A percentile compares a stretch with the other conserved stretches of the same genome.
Evolutionary conservation across 2,329 filamentous ascomycete genomes (phyloP).

Genomic region (Epichloe sylvatica): DNA sequence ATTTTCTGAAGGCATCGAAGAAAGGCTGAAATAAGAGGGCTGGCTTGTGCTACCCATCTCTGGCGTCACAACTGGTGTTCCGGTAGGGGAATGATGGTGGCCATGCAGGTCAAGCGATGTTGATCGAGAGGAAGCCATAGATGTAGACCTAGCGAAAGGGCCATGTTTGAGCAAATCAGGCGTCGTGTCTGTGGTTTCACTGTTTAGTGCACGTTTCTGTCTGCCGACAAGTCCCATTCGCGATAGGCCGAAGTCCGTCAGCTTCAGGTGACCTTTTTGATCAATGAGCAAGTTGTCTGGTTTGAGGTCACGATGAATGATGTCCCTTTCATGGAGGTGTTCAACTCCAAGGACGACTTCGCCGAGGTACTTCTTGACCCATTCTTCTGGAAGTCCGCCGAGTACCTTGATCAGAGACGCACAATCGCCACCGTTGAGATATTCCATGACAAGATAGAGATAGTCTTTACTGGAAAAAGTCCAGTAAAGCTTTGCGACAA

Average conservation of each 20-base stretch:
- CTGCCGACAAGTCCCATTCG: constrained; percentile 94
- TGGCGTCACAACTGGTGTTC: constrained; percentile 78
- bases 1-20: constrained; percentile 39
- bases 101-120: constrained; percentile 82
- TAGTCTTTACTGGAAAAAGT: constrained; percentile 99
- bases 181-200: constrained; percentile 61
- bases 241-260: constrained; percentile 94
- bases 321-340: constrained; percentile 83
- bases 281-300: constrained; percentile 96
- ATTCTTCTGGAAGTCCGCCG: constrained; percentile 84
- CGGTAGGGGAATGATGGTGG: constrained; percentile 57
- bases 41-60: constrained; percentile 52
- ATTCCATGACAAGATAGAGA: constrained; percentile 97
- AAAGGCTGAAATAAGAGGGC: constrained; percentile 83
- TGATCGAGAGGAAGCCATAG: constrained; percentile 79
- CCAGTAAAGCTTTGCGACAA: constrained; percentile 98
- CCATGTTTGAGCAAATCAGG: constrained; percentile 88
- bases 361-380: constrained; percentile 94
- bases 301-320: constrained; percentile 93
- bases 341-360: constrained; percentile 96
- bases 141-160: constrained; percentile 73
- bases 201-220: constrained; percentile 83
- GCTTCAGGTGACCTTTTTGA: constrained; percentile 86
- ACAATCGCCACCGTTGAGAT: constrained; percentile 93
- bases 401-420: constrained; percentile 92